These are phyloP conservation scores for Phytophthora hibernalis DNA, from an alignment of 352 stramenopile genomes.

Conservation along the genomic window DNA sequence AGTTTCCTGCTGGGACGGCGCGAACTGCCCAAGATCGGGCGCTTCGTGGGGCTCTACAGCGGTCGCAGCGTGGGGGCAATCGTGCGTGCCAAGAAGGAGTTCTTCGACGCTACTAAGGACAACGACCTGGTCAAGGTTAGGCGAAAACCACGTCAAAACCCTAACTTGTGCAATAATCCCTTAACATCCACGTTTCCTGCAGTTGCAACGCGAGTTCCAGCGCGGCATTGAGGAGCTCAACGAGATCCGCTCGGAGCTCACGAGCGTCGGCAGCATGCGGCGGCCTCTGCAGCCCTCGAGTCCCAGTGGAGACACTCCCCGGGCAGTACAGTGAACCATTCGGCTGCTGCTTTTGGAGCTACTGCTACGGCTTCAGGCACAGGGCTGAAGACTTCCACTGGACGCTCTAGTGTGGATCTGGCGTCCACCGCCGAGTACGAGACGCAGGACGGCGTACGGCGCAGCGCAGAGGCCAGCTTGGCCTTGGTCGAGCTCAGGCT, in stretches of 20 bases:
- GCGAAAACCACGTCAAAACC: neutral
- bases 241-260: constrained; percentile 79
- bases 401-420: constrained; percentile 50
- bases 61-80: constrained; percentile 73
- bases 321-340: constrained; percentile 19
- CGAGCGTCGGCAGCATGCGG: constrained; percentile 70
- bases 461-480: constrained; percentile 57
- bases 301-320: neutral
- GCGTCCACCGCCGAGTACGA: constrained; percentile 39
- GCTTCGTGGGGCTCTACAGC: constrained; percentile 63
- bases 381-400: constrained; percentile 1
- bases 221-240: constrained; percentile 82
- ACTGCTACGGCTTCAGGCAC: neutral
- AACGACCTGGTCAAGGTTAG: constrained; percentile 79
- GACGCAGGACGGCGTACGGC: constrained; percentile 28
- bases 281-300: constrained; percentile 57
- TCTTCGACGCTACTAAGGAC: constrained; percentile 84
- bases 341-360: neutral
- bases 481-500: constrained; percentile 76
- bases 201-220: constrained; percentile 82
- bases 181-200: neutral
- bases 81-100: constrained; percentile 83
- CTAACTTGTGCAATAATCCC: neutral
- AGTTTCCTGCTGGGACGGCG: constrained; percentile 74
- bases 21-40: constrained; percentile 76